Conservation (phyloP, 2,329 filamentous ascomycete genomes). For the Venturia pyrina region DNA sequence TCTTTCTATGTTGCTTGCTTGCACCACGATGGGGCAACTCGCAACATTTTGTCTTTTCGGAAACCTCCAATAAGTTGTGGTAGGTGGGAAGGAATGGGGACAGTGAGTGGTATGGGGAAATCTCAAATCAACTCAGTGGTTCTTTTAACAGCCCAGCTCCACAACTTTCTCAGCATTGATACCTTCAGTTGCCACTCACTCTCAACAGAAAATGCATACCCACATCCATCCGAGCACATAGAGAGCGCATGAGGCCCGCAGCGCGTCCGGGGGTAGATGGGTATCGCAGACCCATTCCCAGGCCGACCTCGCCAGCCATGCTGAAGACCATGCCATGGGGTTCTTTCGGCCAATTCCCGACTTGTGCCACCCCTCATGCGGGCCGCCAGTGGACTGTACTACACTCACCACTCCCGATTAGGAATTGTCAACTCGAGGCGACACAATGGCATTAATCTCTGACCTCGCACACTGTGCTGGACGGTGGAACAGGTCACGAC, state of each 20-base stretch:
- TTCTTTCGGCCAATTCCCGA: not conserved
- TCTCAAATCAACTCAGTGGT: constrained; percentile 3
- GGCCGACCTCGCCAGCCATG: not conserved
- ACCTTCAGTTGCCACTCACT: not conserved
- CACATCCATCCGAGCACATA: not conserved
- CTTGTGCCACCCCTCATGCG: not conserved
- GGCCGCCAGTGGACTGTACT: not conserved
- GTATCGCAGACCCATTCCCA: not conserved
- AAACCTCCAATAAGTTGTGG: not conserved
- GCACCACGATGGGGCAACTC: not conserved
- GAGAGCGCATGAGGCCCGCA: not conserved
- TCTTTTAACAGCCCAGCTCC: not conserved
- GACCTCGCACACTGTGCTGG: not conserved
- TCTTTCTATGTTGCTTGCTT: not conserved
- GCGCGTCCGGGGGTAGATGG: not conserved
- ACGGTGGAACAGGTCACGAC: not conserved
- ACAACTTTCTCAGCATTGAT: not conserved
- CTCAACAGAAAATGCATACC: not conserved
- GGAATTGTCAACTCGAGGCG: not conserved
- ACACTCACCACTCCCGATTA: not conserved
- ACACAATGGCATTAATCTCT: not conserved
- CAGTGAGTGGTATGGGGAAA: not conserved
- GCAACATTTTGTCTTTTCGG: not conserved
- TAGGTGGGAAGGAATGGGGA: not conserved
- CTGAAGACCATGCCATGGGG: not conserved